Evolutionary conservation across 2,329 filamentous ascomycete species (phyloP), one percentile per base, ranked within the genome.

Genomic region (Dactylellina parvicollis): DNA sequence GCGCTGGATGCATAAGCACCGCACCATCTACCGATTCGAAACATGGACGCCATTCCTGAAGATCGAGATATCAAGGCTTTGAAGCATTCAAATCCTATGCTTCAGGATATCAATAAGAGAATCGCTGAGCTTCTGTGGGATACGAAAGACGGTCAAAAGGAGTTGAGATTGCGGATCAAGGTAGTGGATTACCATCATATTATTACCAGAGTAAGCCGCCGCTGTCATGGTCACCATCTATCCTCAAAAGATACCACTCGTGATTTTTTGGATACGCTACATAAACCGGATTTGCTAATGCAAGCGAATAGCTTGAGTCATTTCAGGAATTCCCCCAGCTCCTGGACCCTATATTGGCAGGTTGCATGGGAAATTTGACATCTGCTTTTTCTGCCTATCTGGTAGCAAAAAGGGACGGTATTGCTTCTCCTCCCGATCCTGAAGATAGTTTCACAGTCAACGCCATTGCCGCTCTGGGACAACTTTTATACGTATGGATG

Each of bases 271-370:
- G n/a, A n/a, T n/a, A n/a, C n/a, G n/a, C n/a, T n/a, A n/a, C n/a
- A n/a, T n/a, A n/a, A n/a, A n/a, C n/a, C n/a, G n/a, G n/a, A n/a
- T n/a, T n/a, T n/a, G n/a, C n/a, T n/a, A n/a, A n/a, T n/a, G n/a
- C 8, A 7, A 3, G 8, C 34, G 4, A 7, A 4, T 38, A 76
- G 75, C 87, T 99, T 54, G 92, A 97, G 77, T 88, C 90, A 1
- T 99, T 98, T 77, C 94, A 98, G 84, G 93, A 97, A 83, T 89
- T 96, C 76, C 95, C 95, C 16, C 95, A 99, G 80, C 85, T 98
- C 38, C 86, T 99, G 24, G 95, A 99, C 81, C 87, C 92, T 8
- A 87, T 94, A 80, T 85, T 99, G 42, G 88, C 90, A 55, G 85
- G 82, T 75, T 88, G 96, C 80, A 84, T 98, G 54, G 89, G 91